Evolutionary conservation across 2,329 filamentous ascomycete species (phyloP), one percentile per base, ranked within the genome.

Genomic region (Metarhizium rileyi): DNA sequence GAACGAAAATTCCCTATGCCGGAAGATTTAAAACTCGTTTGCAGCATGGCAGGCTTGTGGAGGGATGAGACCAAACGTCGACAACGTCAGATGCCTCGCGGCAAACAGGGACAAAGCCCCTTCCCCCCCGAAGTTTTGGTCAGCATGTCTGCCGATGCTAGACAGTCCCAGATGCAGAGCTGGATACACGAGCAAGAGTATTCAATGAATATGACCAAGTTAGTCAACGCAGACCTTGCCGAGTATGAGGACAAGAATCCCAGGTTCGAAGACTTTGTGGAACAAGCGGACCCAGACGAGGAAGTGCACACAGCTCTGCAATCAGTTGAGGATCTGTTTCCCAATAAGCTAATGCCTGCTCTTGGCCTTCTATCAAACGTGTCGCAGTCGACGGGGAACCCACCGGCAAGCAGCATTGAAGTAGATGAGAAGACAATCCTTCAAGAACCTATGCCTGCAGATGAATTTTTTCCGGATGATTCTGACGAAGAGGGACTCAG

Each of bases 131-230:
- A 95, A 56, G 89, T 82, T 4, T 69, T 97, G 51, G 78, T 94
- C 3, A 88, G 89, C 2, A 94, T 97, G 83, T 95, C 90, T 36
- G 89, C 89, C 5, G 86, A 93, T 64, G 73, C 82, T 28, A 78
- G 90, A 48, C 77, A 87, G 52, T 80, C 81, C 2, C 77, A 83
- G 36, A 74, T 80, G n/a, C 80, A 82, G n/a, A 84, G 82, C 0
- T 98, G 93, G 91, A 85, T 96, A 49, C 90, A 96, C 57, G 91
- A 97, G 63, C 83, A 88, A 44, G 90, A 95, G 60, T 91, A 85
- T 60, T 74, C 80, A 28, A 71, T 82, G 41, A 75, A 86, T 57
- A 71, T 95, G 2, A 66, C 71, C 27, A 69, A 77, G 25, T 72
- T 94, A 23, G 78, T 87, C 8, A 62, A 69, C 1, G 73, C 84